Evolutionary conservation across 1,139 yeast species (phyloP), one percentile per base, ranked within the genome.

Genomic region (Zygosaccharomyces sapae): DNA sequence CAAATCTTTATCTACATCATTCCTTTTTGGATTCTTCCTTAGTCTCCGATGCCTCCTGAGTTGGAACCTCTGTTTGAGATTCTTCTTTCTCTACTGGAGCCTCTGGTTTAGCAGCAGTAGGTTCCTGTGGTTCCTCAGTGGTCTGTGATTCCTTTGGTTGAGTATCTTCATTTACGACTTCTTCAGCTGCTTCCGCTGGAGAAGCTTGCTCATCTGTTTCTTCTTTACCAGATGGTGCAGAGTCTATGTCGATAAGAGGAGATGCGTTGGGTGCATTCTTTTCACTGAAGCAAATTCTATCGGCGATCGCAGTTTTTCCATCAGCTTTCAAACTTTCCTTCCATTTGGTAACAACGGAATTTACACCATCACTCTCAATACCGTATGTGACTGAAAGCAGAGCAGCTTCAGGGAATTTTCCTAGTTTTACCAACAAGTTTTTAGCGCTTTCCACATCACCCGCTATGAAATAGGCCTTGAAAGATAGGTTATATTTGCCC

Each of bases 401-500:
- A 2, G 96, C 79, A 27, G 97, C 97, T 68, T 92, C 98, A 3
- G 95, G 75, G 52, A 73, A 75, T 65, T 95, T 79, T 44, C 80
- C 87, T 51, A 89, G 79, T 63, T 78, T 75, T 47, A 77, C 73
- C 58, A 92, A 76, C 55, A 94, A 72, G 33, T 80, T 79, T 49
- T 83, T 74, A 58, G 94, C 85, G 42, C 75, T 74, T 20, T 72
- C 70, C 39, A 80, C 73, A 61, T 88, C 86, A 40, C 95, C 94
- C 39, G 83, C 77, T 48, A 81, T 74, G 97, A 97, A 92, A 69
- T 83, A 81, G 18, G 96, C 85, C 66, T 86, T 89, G 74, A 90
- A 92, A 35, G 97, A 96, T 53, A 92, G 75, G 65, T 92, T 92
- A 68, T 82, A 87, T 65, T 84, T 84, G 43, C 97, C 97, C 41